phyloP scores from a whole-genome alignment of 1,284 basidiomycete species.

The Ganoderma multipileum region DNA sequence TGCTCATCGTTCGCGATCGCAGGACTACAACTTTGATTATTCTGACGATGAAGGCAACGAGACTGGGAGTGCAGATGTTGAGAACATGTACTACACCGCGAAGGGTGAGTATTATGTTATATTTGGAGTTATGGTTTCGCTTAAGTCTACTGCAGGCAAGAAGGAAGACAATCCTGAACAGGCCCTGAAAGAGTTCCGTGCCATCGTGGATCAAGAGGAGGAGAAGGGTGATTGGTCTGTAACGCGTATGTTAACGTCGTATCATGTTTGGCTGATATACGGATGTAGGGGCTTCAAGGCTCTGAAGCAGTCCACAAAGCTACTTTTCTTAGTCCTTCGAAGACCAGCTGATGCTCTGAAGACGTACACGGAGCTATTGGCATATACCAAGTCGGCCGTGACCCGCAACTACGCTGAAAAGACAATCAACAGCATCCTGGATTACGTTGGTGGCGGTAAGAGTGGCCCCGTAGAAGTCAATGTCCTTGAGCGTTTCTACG shows the following conservation, averaged over 20 bases:
- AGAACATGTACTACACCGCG: constrained; percentile 98
- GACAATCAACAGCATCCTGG: constrained; percentile 97
- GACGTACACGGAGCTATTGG: constrained; percentile 86
- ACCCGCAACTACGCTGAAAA: constrained; percentile 96
- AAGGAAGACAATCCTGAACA: constrained; percentile 93
- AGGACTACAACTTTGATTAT: constrained; percentile 99
- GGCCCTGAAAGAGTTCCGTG: constrained; percentile 86
- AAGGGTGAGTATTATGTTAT: constrained; percentile 72
- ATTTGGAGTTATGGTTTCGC: constrained; percentile 3
- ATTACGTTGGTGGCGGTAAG: constrained; percentile 96
- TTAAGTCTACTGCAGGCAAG: constrained; percentile 62
- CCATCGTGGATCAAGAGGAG: constrained; percentile 88
- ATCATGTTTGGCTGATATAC: constrained; percentile 2
- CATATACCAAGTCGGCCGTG: constrained; percentile 93
- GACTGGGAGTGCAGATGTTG: constrained; percentile 88
- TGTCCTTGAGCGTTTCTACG: constrained; percentile 94
- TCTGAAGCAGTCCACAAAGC: constrained; percentile 96
- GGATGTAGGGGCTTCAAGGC: constrained; percentile 94
- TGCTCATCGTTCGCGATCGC: constrained; percentile 24
- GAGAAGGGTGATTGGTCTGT: constrained; percentile 92
- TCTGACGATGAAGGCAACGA: constrained; percentile 88
- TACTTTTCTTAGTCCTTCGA: constrained; percentile 84
- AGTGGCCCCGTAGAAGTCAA: constrained; percentile 84
- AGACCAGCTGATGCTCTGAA: constrained; percentile 86
- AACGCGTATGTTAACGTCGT: background rate